These are phyloP conservation scores for Metschnikowia aberdeeniae DNA, from an alignment of 805 yeast genomes.

Conservation along the genomic window DNA sequence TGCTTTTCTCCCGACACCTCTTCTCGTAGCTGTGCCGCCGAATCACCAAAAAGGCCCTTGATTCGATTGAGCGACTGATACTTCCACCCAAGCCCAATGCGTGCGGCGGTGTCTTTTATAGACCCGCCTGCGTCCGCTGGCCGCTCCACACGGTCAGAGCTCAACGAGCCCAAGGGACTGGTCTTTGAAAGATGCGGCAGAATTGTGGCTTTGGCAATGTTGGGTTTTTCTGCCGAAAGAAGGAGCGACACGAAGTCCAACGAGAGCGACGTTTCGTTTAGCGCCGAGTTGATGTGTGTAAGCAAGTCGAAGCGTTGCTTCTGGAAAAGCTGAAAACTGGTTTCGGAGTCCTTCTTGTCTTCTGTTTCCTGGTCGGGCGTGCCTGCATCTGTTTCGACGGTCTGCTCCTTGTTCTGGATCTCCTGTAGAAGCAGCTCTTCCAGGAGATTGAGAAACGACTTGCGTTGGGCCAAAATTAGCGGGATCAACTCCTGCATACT, in stretches of 20 bases:
- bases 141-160: conserved; percentile 38
- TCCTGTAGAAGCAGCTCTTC: conserved; percentile 52
- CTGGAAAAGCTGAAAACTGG: conserved; percentile 37
- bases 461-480: conserved; percentile 53
- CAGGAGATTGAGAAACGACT: conserved; percentile 54
- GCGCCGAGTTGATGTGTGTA: conserved; percentile 55
- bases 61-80: conserved; percentile 60
- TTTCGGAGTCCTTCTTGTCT: conserved; percentile 16
- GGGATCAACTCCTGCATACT: conserved; percentile 56
- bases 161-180: conserved; percentile 72
- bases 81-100: conserved; percentile 80
- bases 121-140: conserved; percentile 8
- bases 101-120: conserved; percentile 25
- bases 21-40: conserved; percentile 47
- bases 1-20: conserved; percentile 58
- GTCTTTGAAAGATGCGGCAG: conserved; percentile 75
- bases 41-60: conserved; percentile 45
- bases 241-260: conserved; percentile 83
- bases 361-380: neutral
- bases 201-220: conserved; percentile 82
- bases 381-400: conserved; percentile 3
- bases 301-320: conserved; percentile 52
- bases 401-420: conserved; percentile 23
- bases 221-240: conserved; percentile 76
- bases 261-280: conserved; percentile 85